A percentile compares a stretch with the other conserved stretches of the same genome.
phyloP scores from a whole-genome alignment of 768 basidiomycete genomes.

The Pleurotus tuber-regium region DNA sequence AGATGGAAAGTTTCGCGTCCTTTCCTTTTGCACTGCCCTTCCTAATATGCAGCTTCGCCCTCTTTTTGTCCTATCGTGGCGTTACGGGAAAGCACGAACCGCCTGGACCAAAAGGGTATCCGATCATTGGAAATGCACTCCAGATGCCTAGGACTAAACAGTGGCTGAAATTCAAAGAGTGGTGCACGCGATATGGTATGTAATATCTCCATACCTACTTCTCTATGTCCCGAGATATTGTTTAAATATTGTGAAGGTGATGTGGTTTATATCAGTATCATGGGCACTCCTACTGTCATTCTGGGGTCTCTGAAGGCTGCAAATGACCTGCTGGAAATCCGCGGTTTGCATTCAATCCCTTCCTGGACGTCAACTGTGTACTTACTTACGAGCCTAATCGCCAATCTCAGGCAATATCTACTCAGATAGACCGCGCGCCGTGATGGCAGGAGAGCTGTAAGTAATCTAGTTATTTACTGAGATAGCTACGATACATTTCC shows the following conservation, averaged over 20 bases:
- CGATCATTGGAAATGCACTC: slow-evolving; percentile 19
- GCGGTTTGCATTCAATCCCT: neutral
- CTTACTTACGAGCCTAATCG: neutral
- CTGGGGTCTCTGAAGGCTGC: slow-evolving; percentile 5
- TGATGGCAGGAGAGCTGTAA: slow-evolving; percentile 9
- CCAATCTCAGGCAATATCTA: neutral
- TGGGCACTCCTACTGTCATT: slow-evolving; percentile 3
- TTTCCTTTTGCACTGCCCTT: neutral
- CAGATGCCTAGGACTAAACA: slow-evolving; percentile 18
- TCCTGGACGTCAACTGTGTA: neutral
- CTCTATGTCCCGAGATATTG: neutral
- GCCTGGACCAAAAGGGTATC: slow-evolving; percentile 16
- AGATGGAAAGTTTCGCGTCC: no score
- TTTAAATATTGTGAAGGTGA: neutral
- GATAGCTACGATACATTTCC: neutral
- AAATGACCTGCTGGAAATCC: neutral
- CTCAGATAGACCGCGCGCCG: slow-evolving; percentile 2
- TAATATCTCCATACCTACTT: neutral
- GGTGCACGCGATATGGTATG: slow-evolving; percentile 19
- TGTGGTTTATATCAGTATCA: slow-evolving; percentile 1
- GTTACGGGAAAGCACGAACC: neutral
- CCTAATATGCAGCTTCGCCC: neutral
- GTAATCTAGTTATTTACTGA: neutral
- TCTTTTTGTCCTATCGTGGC: neutral
- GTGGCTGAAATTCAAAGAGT: slow-evolving; percentile 20